Conservation (phyloP, 768 basidiomycete species). For the Suillus placidus region DNA sequence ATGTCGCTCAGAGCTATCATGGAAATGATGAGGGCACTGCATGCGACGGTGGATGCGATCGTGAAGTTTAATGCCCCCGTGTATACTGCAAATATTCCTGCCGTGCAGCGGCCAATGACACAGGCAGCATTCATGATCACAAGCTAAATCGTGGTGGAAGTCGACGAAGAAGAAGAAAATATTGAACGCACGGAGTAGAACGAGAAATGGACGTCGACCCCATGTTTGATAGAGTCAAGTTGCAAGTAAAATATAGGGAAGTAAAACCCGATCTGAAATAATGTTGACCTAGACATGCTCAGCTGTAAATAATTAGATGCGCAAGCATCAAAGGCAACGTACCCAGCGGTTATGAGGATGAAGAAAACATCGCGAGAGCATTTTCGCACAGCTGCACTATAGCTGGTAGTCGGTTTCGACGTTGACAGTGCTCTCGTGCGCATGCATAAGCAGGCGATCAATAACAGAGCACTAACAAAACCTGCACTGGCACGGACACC, state of each 20-base stretch:
- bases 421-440: slow-evolving; percentile 35
- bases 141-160: slow-evolving; percentile 35
- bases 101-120: slow-evolving; percentile 49
- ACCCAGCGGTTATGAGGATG: slow-evolving; percentile 30
- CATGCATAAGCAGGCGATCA: slow-evolving; percentile 42
- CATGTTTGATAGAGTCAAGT: slow-evolving; percentile 52
- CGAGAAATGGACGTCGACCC: slow-evolving; percentile 46
- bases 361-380: slow-evolving; percentile 29
- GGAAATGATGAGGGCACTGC: slow-evolving; percentile 45
- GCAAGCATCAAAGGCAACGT: background rate
- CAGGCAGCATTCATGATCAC: slow-evolving; percentile 56
- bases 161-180: background rate
- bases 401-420: slow-evolving; percentile 10
- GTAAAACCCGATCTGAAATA: slow-evolving; percentile 42
- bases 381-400: slow-evolving; percentile 24
- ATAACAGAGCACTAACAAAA: slow-evolving; percentile 39
- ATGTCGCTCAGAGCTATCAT: slow-evolving; percentile 44
- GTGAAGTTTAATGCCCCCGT: slow-evolving; percentile 49
- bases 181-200: slow-evolving; percentile 51
- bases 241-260: slow-evolving; percentile 66
- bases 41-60: slow-evolving; percentile 36
- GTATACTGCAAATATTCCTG: slow-evolving; percentile 40
- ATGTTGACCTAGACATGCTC: slow-evolving; percentile 21
- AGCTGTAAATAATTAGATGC: background rate
- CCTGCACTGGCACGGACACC: slow-evolving; percentile 43